phyloP scores from a whole-genome alignment of 768 basidiomycete species.

The Collybia sp. region DNA sequence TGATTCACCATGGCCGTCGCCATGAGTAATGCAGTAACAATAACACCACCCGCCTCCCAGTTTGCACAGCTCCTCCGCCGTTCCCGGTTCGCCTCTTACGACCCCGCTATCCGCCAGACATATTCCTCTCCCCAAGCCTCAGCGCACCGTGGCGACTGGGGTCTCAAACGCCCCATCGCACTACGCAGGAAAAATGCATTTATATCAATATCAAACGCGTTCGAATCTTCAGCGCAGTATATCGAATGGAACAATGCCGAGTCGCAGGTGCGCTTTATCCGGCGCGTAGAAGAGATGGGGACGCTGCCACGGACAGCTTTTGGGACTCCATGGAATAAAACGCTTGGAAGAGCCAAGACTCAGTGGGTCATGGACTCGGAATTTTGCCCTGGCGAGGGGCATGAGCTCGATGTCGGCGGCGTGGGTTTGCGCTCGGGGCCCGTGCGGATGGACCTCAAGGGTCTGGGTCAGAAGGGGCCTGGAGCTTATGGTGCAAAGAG shows the following conservation, averaged over 20 bases:
- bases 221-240: conserved; percentile 72
- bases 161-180: conserved; percentile 78
- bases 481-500: conserved; percentile 20
- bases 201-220: conserved; percentile 53
- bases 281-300: conserved; percentile 62
- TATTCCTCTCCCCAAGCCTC: conserved; percentile 69
- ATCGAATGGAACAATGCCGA: conserved; percentile 75
- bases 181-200: conserved; percentile 58
- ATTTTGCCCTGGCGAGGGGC: conserved; percentile 26
- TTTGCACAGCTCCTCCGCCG: conserved; percentile 76
- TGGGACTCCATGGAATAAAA: conserved; percentile 30
- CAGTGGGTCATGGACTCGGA: conserved; percentile 44
- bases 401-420: background rate
- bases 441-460: conserved; percentile 8
- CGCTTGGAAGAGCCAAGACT: conserved; percentile 29
- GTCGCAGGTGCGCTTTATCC: conserved; percentile 60
- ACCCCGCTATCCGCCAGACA: conserved; percentile 72
- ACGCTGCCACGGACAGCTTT: conserved; percentile 24
- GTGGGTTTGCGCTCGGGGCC: conserved; percentile 7
- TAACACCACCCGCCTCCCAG: conserved; percentile 47
- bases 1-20: background rate
- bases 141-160: conserved; percentile 77
- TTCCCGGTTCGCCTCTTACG: conserved; percentile 78
- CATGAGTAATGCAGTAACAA: conserved; percentile 18
- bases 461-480: conserved; percentile 18